These are phyloP conservation scores for Phaseolus coccineus DNA, from an alignment of 331 rosid species.

Conservation along the genomic window DNA sequence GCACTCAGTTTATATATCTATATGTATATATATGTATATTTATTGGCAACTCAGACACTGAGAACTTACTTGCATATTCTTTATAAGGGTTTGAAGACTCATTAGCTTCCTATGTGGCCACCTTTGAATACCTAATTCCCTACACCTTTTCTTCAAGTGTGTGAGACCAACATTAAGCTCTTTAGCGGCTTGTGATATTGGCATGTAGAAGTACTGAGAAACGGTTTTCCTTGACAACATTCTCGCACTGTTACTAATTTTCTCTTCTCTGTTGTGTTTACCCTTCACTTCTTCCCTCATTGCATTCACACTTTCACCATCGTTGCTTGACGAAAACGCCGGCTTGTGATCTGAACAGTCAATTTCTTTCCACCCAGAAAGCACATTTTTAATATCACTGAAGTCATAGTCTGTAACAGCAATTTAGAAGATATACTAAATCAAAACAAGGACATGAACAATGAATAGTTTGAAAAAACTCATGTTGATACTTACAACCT, in stretches of 20 bases:
- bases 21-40: too few species aligned
- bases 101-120: slow-evolving; percentile 92
- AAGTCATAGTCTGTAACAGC: slow-evolving; percentile 28
- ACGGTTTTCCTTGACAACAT: slow-evolving; percentile 56
- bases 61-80: slow-evolving; percentile 66
- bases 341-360: slow-evolving; percentile 37
- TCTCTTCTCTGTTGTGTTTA: slow-evolving; percentile 47
- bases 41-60: not conserved
- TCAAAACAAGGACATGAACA: not conserved
- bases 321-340: not conserved
- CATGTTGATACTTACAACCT: slow-evolving; percentile 38
- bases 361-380: slow-evolving; percentile 44
- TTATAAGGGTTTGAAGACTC: slow-evolving; percentile 86
- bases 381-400: slow-evolving; percentile 31
- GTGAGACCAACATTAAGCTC: slow-evolving; percentile 84
- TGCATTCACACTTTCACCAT: slow-evolving; percentile 39
- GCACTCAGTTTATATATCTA: not conserved
- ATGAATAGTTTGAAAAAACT: not conserved
- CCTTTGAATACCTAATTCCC: slow-evolving; percentile 82
- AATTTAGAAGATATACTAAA: not conserved
- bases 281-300: slow-evolving; percentile 13
- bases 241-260: slow-evolving; percentile 41
- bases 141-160: slow-evolving; percentile 80
- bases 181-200: slow-evolving; percentile 79
- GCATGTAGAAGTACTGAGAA: slow-evolving; percentile 75